Base-by-base conservation (phyloP, 1,284 basidiomycete genomes). In the Xerocomus minutiporus region DNA sequence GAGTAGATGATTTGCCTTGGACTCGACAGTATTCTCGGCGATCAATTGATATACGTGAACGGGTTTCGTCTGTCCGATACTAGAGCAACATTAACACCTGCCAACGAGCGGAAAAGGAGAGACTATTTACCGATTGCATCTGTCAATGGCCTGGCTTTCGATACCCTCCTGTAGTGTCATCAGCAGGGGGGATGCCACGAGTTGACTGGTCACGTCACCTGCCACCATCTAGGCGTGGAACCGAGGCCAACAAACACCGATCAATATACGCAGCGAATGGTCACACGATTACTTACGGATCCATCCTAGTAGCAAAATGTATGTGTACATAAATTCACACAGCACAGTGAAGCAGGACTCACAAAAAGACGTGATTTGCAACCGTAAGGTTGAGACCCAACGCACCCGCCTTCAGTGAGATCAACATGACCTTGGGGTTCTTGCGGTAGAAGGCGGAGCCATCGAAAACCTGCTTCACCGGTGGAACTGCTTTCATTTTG, bases 1-100 rank as follows among this genome's bases (percentile, higher is more conserved):
- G 35, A 42, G 29, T 12, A 17, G 32, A 20, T 9, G 35, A 46
- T 61, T 20, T 57, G 83, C 90, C 69, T 88, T 91, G 2, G 88
- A 79, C 69, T 94, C 91, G 1, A 94, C 84, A 0, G 92, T 94
- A 58, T 92, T 79, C 61, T 92, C 89, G 0, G 91, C 88, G 53
- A 94, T 91, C 48, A 94, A 74, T 63, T 93, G 91, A 64, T 91
- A 94, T 13, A 94, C 91, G 53, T 88, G 83, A 34, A 94, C 90
- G 1, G 80, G 75, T 64, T 86, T 89, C 58, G 73, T 88, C 68
- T 93, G 91, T 9, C 91, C 91, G 59, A 93, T 91, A 50, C 85
- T 84, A 71, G 9, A 72, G 65, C 2, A 34, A 40, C 41, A n/a
- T 56, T 39, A 50, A 36, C 45, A 26, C 40, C 36, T 53, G 43